Percentiles rank a stretch among this genome's conserved stretches.
Evolutionary conservation across 371 early-diverging fungal genomes (phyloP).

Genomic region (Entomophthora muscae): DNA sequence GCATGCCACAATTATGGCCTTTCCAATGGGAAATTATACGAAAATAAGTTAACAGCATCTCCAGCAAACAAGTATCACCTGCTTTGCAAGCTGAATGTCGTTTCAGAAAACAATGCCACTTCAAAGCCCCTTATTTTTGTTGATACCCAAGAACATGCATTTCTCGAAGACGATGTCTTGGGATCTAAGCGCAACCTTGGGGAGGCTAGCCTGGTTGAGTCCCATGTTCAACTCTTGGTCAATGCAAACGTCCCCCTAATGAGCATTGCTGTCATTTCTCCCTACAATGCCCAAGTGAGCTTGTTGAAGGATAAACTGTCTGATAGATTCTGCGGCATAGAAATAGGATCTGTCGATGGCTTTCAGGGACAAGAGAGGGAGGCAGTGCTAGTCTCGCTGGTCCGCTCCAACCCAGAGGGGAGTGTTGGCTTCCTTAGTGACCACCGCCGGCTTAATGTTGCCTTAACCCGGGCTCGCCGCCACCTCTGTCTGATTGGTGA

Average conservation of each 20-base stretch:
- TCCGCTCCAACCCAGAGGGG: constrained; percentile 60
- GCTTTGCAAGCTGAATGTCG: constrained; percentile 37
- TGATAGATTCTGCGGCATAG: not conserved
- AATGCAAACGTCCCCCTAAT: constrained; percentile 33
- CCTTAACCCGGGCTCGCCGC: constrained; percentile 79
- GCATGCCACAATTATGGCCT: constrained; percentile 65
- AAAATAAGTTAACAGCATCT: constrained; percentile 39
- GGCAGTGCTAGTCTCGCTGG: constrained; percentile 67
- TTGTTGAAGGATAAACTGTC: constrained; percentile 2
- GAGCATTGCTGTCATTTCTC: constrained; percentile 72
- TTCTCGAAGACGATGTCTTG: constrained; percentile 29
- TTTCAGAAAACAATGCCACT: constrained; percentile 25
- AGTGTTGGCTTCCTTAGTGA: constrained; percentile 84
- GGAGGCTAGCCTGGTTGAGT: constrained; percentile 45
- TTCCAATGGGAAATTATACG: constrained; percentile 44
- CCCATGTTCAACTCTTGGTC: constrained; percentile 38
- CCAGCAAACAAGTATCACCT: constrained; percentile 38
- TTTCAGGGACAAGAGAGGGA: constrained; percentile 96
- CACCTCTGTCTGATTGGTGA: constrained; percentile 80
- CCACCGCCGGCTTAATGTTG: constrained; percentile 72
- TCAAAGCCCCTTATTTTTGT: constrained; percentile 40
- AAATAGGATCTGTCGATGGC: constrained; percentile 64
- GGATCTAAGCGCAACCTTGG: constrained; percentile 44
- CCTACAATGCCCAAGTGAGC: constrained; percentile 63
- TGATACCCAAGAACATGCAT: constrained; percentile 52